Evolutionary conservation across 2,329 filamentous ascomycete species (phyloP).

Genomic region (Epichloe scottii): DNA sequence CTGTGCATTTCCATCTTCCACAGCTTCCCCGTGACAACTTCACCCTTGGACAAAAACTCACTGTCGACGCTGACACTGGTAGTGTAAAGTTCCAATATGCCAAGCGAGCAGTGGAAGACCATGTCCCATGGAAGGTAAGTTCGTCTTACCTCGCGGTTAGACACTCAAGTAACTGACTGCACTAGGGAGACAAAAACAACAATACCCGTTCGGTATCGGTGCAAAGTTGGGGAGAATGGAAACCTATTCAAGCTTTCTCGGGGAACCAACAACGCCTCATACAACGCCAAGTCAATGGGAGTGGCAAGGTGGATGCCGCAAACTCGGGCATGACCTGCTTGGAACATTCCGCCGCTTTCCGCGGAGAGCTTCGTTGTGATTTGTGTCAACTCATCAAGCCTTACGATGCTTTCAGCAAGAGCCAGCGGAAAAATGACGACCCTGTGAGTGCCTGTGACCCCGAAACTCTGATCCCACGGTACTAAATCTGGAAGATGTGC

Average conservation of each 20-base stretch:
- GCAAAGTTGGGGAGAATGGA: slow-evolving; percentile 26
- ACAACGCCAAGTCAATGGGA: slow-evolving; percentile 7
- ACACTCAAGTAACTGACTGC: background rate
- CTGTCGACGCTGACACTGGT: background rate
- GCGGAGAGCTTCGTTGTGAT: slow-evolving; percentile 18
- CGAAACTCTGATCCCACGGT: background rate
- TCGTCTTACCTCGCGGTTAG: background rate
- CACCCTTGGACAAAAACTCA: background rate
- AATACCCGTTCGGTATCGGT: slow-evolving; percentile 15
- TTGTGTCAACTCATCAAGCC: slow-evolving; percentile 18
- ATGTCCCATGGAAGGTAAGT: background rate
- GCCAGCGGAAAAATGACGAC: slow-evolving; percentile 15
- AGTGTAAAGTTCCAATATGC: background rate
- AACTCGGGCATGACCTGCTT: slow-evolving; percentile 25
- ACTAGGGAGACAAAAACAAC: background rate
- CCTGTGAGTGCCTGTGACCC: slow-evolving; percentile 14
- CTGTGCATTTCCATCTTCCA: background rate
- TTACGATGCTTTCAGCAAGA: slow-evolving; percentile 18
- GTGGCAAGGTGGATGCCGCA: slow-evolving; percentile 13
- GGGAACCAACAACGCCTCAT: slow-evolving; percentile 19
- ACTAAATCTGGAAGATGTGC: slow-evolving; percentile 17
- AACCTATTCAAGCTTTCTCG: slow-evolving; percentile 19
- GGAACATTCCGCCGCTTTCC: slow-evolving; percentile 17
- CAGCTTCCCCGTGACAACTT: background rate
- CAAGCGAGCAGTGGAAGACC: background rate